phyloP scores from a whole-genome alignment of 306 rosid genomes.

The Cicer yamashitae region DNA sequence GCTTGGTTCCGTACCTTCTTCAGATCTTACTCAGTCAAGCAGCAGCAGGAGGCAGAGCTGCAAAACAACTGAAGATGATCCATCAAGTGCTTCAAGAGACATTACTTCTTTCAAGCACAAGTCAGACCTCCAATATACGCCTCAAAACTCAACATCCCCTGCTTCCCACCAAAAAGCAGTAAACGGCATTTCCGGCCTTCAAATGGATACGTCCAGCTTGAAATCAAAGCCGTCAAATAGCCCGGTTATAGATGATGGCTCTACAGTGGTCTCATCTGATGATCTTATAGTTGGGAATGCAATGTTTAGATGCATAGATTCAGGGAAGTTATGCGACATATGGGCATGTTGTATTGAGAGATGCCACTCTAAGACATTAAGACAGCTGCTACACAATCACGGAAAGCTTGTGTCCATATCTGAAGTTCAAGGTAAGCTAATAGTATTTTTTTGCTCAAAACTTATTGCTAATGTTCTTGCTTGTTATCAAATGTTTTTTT shows the following conservation, averaged over 20 bases:
- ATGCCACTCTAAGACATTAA: constrained; percentile 93
- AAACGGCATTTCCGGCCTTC: constrained; percentile 56
- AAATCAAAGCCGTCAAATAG: constrained; percentile 61
- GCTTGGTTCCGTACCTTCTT: constrained; percentile 88
- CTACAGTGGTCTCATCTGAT: constrained; percentile 62
- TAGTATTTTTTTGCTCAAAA: constrained; percentile 36
- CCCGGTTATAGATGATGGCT: constrained; percentile 59
- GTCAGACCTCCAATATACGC: constrained; percentile 61
- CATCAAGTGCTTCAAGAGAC: constrained; percentile 84
- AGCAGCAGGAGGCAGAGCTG: constrained; percentile 90
- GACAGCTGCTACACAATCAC: constrained; percentile 77
- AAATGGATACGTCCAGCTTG: constrained; percentile 53
- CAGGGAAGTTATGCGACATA: constrained; percentile 68
- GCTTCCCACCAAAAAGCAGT: constrained; percentile 54
- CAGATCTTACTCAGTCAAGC: constrained; percentile 76
- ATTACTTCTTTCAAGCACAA: constrained; percentile 56
- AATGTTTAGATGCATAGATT: constrained; percentile 65
- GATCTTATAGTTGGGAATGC: constrained; percentile 62
- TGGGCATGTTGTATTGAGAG: constrained; percentile 83
- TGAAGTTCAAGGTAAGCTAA: constrained; percentile 81
- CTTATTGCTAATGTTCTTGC: constrained; percentile 4
- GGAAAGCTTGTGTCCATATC: constrained; percentile 95
- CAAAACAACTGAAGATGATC: constrained; percentile 78
- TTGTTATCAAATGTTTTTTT: neutral
- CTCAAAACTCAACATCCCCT: constrained; percentile 62